phyloP scores from a whole-genome alignment of 495 filamentous ascomycete species.

The Xylaria bambusicola region DNA sequence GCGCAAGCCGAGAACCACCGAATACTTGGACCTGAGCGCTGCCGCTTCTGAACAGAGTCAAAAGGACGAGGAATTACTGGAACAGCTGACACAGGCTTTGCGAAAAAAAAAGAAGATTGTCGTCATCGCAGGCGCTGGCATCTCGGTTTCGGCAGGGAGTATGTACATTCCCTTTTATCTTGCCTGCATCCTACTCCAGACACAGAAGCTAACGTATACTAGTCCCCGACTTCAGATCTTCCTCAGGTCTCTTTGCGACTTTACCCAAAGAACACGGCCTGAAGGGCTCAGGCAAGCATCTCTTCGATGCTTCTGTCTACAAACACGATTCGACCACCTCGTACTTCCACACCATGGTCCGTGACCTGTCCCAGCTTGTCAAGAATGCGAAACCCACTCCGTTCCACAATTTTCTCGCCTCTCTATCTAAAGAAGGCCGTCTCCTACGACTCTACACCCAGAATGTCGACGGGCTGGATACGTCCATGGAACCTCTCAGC shows the following conservation, averaged over 20 bases:
- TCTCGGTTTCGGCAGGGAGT: conserved; percentile 96
- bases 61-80: conserved; percentile 55
- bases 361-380: conserved; percentile 75
- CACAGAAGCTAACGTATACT: conserved; percentile 9
- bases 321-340: conserved; percentile 82
- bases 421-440: conserved; percentile 82
- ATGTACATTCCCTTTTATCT: conserved; percentile 44
- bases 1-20: conserved; percentile 72
- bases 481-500: conserved; percentile 73
- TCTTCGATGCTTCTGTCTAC: conserved; percentile 98
- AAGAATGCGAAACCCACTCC: conserved; percentile 76
- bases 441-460: conserved; percentile 93
- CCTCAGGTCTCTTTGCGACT: conserved; percentile 81
- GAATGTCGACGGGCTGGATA: conserved; percentile 95
- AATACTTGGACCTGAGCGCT: conserved; percentile 69
- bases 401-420: conserved; percentile 93
- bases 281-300: conserved; percentile 89
- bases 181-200: not conserved
- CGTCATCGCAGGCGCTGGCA: conserved; percentile 93
- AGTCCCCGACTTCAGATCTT: conserved; percentile 97
- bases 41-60: conserved; percentile 44
- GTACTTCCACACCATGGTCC: conserved; percentile 94
- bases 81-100: conserved; percentile 71
- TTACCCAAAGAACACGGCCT: conserved; percentile 82
- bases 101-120: conserved; percentile 93